Base-by-base conservation (phyloP, 1,284 basidiomycete genomes). In the Apiotrichum sp. region DNA sequence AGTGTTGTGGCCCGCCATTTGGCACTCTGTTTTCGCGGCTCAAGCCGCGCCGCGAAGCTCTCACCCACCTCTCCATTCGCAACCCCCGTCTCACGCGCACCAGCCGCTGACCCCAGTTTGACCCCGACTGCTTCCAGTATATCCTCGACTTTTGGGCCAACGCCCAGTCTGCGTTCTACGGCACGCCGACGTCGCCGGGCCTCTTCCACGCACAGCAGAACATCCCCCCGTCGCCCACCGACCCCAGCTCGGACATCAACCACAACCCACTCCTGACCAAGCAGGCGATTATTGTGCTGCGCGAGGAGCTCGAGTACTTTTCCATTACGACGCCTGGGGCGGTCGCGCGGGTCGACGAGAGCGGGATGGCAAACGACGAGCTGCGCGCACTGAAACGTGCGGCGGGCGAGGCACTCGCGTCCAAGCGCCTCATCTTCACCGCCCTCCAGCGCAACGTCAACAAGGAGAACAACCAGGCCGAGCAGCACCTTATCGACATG, bases 401-500 rank as follows among this genome's bases (percentile, higher is more conserved):
- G 65, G 93, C 89, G 64, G 95, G 96, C 13, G 82, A 86, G 60
- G 88, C 88, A 63, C 80, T 99, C 60, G 86, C 97, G 70, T 86
- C 89, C 59, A 89, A 91, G 73, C 83, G 83, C 67, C 90, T 87
- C 73, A 97, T 99, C 69, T 99, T 99, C 73, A 96, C 96, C 2
- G 95, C 95, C 29, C 79, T 99, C 58, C 95, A 99, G 80, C 82
- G 96, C 66, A 99, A 98, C 76, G 93, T 98, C 59, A 96, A 96
- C 79, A 96, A 96, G 80, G 95, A 98, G 80, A 98, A 98, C 76
- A 98, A 99, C 73, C 81, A 97, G 63, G 95, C 95, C 14, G 95
- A 99, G 77, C 95, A 98, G 78, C 95, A 98, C 78, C 80, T 99
- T 63, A 99, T 99, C 77, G 96, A 98, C 78, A 99, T 99, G 95